Evolutionary conservation across 2,329 filamentous ascomycete genomes (phyloP).

Genomic region (Colletotrichum simmondsii): DNA sequence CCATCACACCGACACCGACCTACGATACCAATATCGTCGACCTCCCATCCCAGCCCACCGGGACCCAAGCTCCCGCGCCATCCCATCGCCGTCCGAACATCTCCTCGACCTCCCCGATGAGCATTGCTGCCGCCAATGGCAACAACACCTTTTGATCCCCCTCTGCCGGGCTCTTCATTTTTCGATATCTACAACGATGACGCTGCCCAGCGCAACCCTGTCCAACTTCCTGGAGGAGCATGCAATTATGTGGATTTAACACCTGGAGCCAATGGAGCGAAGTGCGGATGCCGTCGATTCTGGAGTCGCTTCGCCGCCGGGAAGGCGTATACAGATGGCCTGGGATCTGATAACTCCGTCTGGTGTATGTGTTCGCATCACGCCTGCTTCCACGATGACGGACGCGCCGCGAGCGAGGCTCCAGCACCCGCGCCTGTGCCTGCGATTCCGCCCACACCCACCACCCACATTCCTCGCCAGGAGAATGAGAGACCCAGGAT

Average conservation of each 20-base stretch:
- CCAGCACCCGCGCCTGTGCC: conserved; percentile 29
- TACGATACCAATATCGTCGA: conserved; percentile 28
- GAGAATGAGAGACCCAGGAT: conserved; percentile 64
- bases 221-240: conserved; percentile 59
- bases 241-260: conserved; percentile 69
- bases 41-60: conserved; percentile 35
- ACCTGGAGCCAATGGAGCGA: conserved; percentile 61
- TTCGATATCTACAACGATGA: conserved; percentile 68
- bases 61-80: conserved; percentile 29
- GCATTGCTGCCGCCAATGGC: conserved; percentile 59
- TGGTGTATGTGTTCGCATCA: conserved; percentile 74
- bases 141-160: conserved; percentile 58
- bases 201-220: conserved; percentile 41
- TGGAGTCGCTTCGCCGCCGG: conserved; percentile 59
- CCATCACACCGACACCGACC: neutral
- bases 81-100: conserved; percentile 33
- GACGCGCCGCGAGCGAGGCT: conserved; percentile 42
- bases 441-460: conserved; percentile 8
- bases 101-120: conserved; percentile 44
- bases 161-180: conserved; percentile 55
- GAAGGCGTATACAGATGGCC: conserved; percentile 44
- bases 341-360: conserved; percentile 53
- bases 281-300: conserved; percentile 71
- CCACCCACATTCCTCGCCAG: conserved; percentile 51
- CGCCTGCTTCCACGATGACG: conserved; percentile 70